Conservation (phyloP, 2,329 filamentous ascomycete species). For the Leptographium galeiforme region DNA sequence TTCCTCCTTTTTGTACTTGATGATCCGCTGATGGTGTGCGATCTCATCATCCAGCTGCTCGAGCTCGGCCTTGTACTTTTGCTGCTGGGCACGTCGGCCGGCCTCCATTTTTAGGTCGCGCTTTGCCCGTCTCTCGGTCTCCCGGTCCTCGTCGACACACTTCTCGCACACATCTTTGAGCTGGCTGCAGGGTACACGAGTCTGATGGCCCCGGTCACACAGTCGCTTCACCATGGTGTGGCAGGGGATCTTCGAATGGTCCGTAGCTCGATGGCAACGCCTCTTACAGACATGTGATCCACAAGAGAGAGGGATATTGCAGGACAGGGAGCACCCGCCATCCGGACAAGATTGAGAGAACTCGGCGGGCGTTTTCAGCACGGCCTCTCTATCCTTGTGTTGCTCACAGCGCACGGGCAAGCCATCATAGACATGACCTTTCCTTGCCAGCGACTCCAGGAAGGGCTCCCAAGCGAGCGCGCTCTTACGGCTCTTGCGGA, state of each 20-base stretch:
- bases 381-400: conserved; percentile 35
- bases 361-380: conserved; percentile 36
- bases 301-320: conserved; percentile 39
- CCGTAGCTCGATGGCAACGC: conserved; percentile 46
- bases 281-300: conserved; percentile 43
- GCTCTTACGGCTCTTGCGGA: conserved; percentile 22
- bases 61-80: conserved; percentile 29
- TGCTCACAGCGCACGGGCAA: conserved; percentile 46
- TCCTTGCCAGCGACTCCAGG: conserved; percentile 38
- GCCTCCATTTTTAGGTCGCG: conserved; percentile 38
- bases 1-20: conserved; percentile 26
- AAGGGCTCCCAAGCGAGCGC: conserved; percentile 39
- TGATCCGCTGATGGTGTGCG: conserved; percentile 28
- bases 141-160: conserved; percentile 38
- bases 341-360: conserved; percentile 53
- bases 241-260: conserved; percentile 39
- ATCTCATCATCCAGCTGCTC: conserved; percentile 40
- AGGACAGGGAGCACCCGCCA: conserved; percentile 52
- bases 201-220: conserved; percentile 39
- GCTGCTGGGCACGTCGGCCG: conserved; percentile 28
- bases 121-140: conserved; percentile 26
- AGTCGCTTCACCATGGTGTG: conserved; percentile 19
- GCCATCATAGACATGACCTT: conserved; percentile 42
- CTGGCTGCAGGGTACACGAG: conserved; percentile 30
- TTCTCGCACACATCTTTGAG: conserved; percentile 26